A percentile compares a stretch with the other conserved stretches of the same genome.
phyloP scores from a whole-genome alignment of 257 asterid genomes.

The Solanum microdontum region DNA sequence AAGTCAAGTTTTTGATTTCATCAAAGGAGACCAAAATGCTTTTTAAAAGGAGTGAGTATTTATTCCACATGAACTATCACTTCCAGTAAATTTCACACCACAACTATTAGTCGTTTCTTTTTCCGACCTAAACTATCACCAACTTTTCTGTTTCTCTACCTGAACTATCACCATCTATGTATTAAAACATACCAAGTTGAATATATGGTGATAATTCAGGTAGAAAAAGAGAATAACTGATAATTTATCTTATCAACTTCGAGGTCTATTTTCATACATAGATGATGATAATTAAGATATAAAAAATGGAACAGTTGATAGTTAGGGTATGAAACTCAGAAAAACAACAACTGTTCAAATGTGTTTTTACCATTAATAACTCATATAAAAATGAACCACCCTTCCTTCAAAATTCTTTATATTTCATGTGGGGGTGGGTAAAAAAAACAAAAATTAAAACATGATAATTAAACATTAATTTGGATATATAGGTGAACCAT shows the following conservation, averaged over 20 bases:
- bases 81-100: no score
- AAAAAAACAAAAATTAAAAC: neutral
- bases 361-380: neutral
- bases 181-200: neutral
- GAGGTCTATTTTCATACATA: neutral
- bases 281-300: neutral
- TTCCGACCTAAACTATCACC: neutral
- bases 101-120: neutral
- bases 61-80: neutral
- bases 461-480: neutral
- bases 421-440: neutral
- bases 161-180: neutral
- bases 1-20: neutral
- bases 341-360: neutral
- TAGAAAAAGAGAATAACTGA: neutral
- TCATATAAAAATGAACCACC: neutral
- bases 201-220: neutral
- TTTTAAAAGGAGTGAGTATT: neutral
- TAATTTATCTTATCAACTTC: neutral
- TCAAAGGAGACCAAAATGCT: neutral
- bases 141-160: fast-evolving
- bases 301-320: neutral
- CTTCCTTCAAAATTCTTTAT: neutral
- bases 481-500: neutral
- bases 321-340: neutral